Percentiles rank a stretch among this genome's conserved stretches.
These are phyloP conservation scores for Paracorniculantispora psalliotae DNA, from an alignment of 2,329 filamentous ascomycete genomes.

Conservation along the genomic window DNA sequence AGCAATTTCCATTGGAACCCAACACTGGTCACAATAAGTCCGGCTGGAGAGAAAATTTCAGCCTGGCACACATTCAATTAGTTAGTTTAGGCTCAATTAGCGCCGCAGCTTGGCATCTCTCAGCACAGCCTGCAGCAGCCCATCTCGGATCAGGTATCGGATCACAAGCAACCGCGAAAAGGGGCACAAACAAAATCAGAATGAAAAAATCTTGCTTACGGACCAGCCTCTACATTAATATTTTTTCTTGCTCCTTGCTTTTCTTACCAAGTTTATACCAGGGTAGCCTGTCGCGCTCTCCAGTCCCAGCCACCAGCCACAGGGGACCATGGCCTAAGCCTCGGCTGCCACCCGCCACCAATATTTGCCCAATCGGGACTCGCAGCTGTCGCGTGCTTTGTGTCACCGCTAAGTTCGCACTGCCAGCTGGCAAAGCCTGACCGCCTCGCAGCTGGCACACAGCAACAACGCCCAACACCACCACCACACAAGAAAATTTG, in stretches of 20 bases:
- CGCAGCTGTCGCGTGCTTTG: background rate
- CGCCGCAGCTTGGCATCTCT: background rate
- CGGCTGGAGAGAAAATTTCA: too few relatives aligned
- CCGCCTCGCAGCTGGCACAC: conserved; percentile 5
- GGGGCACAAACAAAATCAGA: background rate
- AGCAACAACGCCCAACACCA: background rate
- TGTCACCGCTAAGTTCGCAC: background rate
- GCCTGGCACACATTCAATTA: too few relatives aligned
- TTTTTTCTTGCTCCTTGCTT: background rate
- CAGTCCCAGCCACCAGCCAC: conserved; percentile 11
- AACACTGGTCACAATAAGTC: too few relatives aligned
- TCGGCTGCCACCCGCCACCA: conserved; percentile 6
- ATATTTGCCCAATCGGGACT: conserved; percentile 3
- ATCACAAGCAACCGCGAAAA: background rate
- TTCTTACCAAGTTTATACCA: background rate
- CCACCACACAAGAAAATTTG: background rate
- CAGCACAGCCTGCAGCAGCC: background rate
- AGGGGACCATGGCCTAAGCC: background rate
- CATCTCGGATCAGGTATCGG: background rate
- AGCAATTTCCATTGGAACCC: too few relatives aligned
- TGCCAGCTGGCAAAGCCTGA: conserved; percentile 12
- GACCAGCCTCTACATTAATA: conserved; percentile 9
- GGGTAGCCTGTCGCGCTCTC: background rate
- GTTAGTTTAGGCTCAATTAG: background rate
- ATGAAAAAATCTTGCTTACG: background rate